These are phyloP conservation scores for Pilatotrama ljubarskyi DNA, from an alignment of 768 basidiomycete genomes.

Conservation along the genomic window DNA sequence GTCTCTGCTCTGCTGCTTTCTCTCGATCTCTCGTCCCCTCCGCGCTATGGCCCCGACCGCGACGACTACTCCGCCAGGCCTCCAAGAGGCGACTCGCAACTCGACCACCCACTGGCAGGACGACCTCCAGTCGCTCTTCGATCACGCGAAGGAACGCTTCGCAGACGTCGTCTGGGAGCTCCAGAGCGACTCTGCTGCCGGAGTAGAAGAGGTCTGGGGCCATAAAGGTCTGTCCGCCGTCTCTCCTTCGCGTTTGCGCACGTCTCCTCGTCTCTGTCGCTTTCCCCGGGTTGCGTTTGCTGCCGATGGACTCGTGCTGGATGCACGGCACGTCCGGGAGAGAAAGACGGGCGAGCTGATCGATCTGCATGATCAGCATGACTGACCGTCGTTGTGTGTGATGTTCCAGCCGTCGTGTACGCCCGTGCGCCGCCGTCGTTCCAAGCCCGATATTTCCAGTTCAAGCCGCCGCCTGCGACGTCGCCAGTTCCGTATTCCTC, in stretches of 20 bases:
- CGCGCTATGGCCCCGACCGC: slow-evolving; percentile 23
- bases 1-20: background rate
- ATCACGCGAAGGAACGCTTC: slow-evolving; percentile 85
- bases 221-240: slow-evolving; percentile 74
- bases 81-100: slow-evolving; percentile 63
- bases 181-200: slow-evolving; percentile 44
- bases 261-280: background rate
- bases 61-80: slow-evolving; percentile 44
- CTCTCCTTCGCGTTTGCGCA: background rate
- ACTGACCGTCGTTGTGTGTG: background rate
- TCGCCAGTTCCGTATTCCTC: slow-evolving; percentile 52
- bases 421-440: slow-evolving; percentile 92
- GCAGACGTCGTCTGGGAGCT: slow-evolving; percentile 97
- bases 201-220: slow-evolving; percentile 71
- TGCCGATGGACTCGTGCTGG: background rate
- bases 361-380: background rate
- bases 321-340: too few species aligned
- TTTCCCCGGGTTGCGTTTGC: background rate
- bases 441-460: slow-evolving; percentile 85
- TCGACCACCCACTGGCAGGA: slow-evolving; percentile 77
- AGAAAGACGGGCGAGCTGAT: background rate
- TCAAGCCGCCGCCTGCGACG: slow-evolving; percentile 56
- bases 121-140: slow-evolving; percentile 79
- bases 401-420: slow-evolving; percentile 78
- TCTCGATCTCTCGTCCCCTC: background rate